Conservation (phyloP, 345 rosid genomes). For the Corymbia maculata region DNA sequence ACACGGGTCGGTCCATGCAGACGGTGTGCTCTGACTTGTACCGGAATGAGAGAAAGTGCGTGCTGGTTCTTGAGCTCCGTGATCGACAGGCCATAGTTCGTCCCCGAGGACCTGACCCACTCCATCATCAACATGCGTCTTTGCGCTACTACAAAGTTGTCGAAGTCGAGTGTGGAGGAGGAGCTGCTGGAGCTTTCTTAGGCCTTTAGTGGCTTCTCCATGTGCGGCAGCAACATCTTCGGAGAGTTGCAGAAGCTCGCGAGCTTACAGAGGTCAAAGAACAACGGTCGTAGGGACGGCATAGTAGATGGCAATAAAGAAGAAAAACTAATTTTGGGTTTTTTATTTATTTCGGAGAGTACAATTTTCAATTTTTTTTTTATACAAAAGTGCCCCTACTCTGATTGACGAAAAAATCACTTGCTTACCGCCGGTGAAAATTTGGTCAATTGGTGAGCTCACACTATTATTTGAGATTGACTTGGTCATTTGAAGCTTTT, state of each 20-base stretch:
- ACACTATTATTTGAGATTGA: not conserved
- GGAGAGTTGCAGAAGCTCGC: slow-evolving; percentile 89
- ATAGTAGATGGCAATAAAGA: not conserved
- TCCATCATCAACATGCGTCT: slow-evolving; percentile 80
- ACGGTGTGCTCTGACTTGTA: slow-evolving; percentile 48
- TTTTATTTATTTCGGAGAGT: not conserved
- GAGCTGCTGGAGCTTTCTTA: slow-evolving; percentile 57
- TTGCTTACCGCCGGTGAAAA: not conserved
- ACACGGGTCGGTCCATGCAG: slow-evolving; percentile 67
- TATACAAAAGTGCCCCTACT: not conserved
- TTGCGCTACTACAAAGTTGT: slow-evolving; percentile 25
- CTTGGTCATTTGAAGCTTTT: too few relatives aligned
- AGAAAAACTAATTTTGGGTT: not conserved
- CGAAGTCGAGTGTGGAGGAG: slow-evolving; percentile 34
- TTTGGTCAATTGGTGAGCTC: not conserved
- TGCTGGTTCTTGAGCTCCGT: slow-evolving; percentile 33
- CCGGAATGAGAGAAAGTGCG: slow-evolving; percentile 21
- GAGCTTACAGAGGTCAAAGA: slow-evolving; percentile 38
- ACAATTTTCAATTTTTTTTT: not conserved
- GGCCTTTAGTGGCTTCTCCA: slow-evolving; percentile 74
- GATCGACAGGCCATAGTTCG: slow-evolving; percentile 21
- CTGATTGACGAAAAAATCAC: not conserved
- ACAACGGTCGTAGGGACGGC: slow-evolving; percentile 6
- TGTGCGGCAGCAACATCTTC: slow-evolving; percentile 77
- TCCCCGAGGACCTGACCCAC: slow-evolving; percentile 55